Base-by-base conservation (phyloP, 2,329 filamentous ascomycete species). In the Fusarium sp. region DNA sequence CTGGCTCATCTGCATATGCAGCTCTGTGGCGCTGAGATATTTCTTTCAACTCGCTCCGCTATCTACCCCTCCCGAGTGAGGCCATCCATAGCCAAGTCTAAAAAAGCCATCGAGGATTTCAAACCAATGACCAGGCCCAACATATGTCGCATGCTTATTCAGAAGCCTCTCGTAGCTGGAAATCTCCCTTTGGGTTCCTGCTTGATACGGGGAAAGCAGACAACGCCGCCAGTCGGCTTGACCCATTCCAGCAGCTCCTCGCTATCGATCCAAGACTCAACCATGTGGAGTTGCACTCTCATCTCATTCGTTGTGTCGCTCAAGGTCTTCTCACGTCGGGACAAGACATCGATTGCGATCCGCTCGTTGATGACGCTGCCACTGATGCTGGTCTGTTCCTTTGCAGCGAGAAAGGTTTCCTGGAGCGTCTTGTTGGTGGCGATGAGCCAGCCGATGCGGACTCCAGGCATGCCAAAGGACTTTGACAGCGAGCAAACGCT, bases 51-150 rank as follows among this genome's bases (percentile, higher is more conserved):
- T 23, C n/a, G 3, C n/a, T 21, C 3, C 15, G 15, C 15, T 16
- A 49, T 31, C 27, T 49, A 49, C 57, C 25, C 49, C 31, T 61
- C 59, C 25, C 59, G 23, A 10, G 19, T 35, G 45, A 23, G 31
- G 54, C 60, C 60, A 63, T 29, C 60, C 60, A 31, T 63, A 63
- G 1, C 60, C 60, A 9, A 63, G 60, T 6, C 54, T 29, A 2
- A 63, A 63, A 4, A 42, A 48, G 10, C 29, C 5, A 35, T 63
- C 60, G 0, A 35, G 29, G 15, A 59, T 5, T 8, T 63, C 60
- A 21, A 63, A 60, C 54, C 54, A 63, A 60, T 59, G 41, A 14
- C 54, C 54, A 21, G 54, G 54, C 3, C 60, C 60, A 37, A 63
- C 35, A 48, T 60, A 60, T 6, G 42, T 42, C 5, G 35, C 41